Base-by-base conservation (phyloP, 805 yeast species). In the Sugiyamaella valdiviana region DNA sequence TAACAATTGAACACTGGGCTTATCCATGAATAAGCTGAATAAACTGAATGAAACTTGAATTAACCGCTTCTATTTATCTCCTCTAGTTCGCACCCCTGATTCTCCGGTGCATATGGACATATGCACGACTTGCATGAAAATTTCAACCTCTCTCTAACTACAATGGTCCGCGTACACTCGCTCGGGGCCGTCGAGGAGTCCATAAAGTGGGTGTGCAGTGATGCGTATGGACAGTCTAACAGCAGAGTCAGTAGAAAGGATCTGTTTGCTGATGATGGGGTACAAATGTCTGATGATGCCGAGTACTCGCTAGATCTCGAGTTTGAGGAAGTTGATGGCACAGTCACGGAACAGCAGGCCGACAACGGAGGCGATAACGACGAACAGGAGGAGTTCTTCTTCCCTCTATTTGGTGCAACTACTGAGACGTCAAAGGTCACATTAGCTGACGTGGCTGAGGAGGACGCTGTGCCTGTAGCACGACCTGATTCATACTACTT, bases 401-500 rank as follows among this genome's bases (percentile, higher is more conserved):
- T 52, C 43, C 50, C 45, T 16, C 35, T 52, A 12, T 52, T 52
- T 49, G 49, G 51, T n/a, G 46, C 26, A 7, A n/a, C 2, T n/a
- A 23, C 36, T 14, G n/a, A 29, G 7, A 17, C 17, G 3, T 20
- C 24, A 9, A 41, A 39, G 36, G 46, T 44, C 19, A 35, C n/a
- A 5, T 39, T 45, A 22, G 48, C 22, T 2, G 50, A 49, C 17
- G 50, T 44, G 22, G 44, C 22, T 7, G 52, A 44, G 15, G 35
- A 22, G 14, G 42, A 39, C 35, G n/a, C 16, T 21, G 45, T 39
- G 29, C 38, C 40, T 16, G 42, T 16, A 42, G 32, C 15, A 6
- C 50, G 63, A 36, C 61, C 63, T 2, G 52, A 50, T 2, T 22
- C 45, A 6, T 55, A 58, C 48, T 59, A 59, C 44, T 50, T 58